These are phyloP conservation scores for Neofusicoccum parvum DNA, from an alignment of 2,329 filamentous ascomycete genomes.

Conservation along the genomic window DNA sequence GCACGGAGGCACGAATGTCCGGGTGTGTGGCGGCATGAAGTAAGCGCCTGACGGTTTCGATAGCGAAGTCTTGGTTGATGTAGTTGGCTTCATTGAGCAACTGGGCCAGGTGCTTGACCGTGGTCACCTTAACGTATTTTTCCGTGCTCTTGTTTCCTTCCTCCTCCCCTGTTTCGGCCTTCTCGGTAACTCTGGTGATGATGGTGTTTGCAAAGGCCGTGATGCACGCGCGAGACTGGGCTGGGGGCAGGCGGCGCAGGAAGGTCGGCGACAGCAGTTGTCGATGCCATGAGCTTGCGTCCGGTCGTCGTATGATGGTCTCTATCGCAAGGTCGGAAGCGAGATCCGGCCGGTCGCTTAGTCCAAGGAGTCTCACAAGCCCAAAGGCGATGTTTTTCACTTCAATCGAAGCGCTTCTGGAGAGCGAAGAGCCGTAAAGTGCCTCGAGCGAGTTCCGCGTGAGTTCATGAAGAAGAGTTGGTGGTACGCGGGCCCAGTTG, in stretches of 20 bases:
- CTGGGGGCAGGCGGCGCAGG: constrained; percentile 36
- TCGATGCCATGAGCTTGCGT: constrained; percentile 48
- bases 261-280: constrained; percentile 35
- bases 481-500: background rate
- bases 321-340: constrained; percentile 32
- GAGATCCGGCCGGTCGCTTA: constrained; percentile 36
- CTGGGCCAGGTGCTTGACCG: constrained; percentile 46
- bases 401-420: constrained; percentile 21
- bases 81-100: constrained; percentile 37
- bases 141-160: constrained; percentile 17
- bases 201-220: constrained; percentile 34
- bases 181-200: too few species aligned
- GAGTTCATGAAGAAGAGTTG: background rate
- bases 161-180: constrained; percentile 29
- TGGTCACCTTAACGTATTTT: constrained; percentile 43
- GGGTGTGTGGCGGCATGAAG: constrained; percentile 36
- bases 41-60: constrained; percentile 36
- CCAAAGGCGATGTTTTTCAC: constrained; percentile 30
- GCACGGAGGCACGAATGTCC: constrained; percentile 39
- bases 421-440: constrained; percentile 27
- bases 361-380: constrained; percentile 29
- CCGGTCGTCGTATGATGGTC: constrained; percentile 35
- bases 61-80: constrained; percentile 32
- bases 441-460: background rate
- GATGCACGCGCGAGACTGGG: constrained; percentile 34